These are phyloP conservation scores for Oryza coarctata DNA, from an alignment of 176 grass and related monocot species.

Conservation along the genomic window DNA sequence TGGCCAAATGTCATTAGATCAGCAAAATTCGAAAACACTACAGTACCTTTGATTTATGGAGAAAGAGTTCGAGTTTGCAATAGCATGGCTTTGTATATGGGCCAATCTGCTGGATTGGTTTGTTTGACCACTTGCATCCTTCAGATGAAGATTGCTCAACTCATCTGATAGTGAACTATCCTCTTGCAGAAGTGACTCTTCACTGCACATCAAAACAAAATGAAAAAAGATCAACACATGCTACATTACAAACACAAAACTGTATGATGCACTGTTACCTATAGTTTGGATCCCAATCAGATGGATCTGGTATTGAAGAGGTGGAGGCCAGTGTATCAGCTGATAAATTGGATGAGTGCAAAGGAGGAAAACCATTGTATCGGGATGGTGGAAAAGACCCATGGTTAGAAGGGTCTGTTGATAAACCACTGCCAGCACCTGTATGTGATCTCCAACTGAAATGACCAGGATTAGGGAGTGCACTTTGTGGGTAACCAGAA, in stretches of 20 bases:
- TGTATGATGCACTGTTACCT: slow-evolving; percentile 56
- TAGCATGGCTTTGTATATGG: slow-evolving; percentile 54
- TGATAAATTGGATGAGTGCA: slow-evolving; percentile 36
- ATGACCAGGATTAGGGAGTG: slow-evolving; percentile 56
- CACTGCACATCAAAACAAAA: slow-evolving; percentile 56
- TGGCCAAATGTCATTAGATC: slow-evolving; percentile 12
- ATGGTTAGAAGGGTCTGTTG: slow-evolving; percentile 41
- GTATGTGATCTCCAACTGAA: slow-evolving; percentile 72
- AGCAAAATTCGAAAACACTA: neutral
- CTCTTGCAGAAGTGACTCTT: slow-evolving; percentile 92
- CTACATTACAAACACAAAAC: slow-evolving; percentile 32
- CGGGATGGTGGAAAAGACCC: slow-evolving; percentile 54
- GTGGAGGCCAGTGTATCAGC: slow-evolving; percentile 57
- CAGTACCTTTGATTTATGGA: slow-evolving; percentile 68
- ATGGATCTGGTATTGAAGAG: slow-evolving; percentile 69
- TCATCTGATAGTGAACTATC: slow-evolving; percentile 56
- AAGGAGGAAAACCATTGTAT: slow-evolving; percentile 30
- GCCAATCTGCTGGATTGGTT: slow-evolving; percentile 51
- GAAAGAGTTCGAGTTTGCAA: slow-evolving; percentile 48
- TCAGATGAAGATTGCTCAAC: slow-evolving; percentile 53
- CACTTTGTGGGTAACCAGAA: slow-evolving; percentile 49
- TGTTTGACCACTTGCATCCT: slow-evolving; percentile 40
- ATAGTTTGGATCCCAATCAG: slow-evolving; percentile 95
- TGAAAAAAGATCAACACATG: neutral
- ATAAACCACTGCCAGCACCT: slow-evolving; percentile 42